phyloP scores from a whole-genome alignment of 108 stramenopile genomes.

The Phaeodactylum tricornutum region DNA sequence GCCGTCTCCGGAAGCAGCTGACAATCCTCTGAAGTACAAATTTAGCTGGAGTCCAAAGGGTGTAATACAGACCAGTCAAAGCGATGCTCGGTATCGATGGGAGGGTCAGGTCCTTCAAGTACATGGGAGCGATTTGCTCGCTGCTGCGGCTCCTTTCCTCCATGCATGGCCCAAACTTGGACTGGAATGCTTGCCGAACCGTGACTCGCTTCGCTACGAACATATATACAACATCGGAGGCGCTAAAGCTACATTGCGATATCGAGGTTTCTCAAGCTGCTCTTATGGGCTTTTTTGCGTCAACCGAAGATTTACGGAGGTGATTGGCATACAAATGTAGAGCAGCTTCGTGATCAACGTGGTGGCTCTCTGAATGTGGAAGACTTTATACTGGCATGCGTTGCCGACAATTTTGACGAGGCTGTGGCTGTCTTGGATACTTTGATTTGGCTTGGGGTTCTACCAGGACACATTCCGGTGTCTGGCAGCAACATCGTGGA shows the following conservation, averaged over 20 bases:
- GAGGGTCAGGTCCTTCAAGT: conserved; percentile 18
- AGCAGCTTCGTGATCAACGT: not conserved
- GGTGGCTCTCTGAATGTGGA: conserved; percentile 3
- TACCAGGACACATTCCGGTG: conserved; percentile 11
- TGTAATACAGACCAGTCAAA: conserved; percentile 60
- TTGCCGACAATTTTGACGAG: conserved; percentile 22
- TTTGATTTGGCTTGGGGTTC: conserved; percentile 36
- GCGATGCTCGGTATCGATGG: conserved; percentile 49
- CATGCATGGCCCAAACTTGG: conserved; percentile 45
- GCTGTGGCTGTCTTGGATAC: conserved; percentile 21
- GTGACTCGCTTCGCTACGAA: conserved; percentile 60
- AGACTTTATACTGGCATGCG: conserved; percentile 33
- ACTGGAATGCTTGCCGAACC: conserved; percentile 76
- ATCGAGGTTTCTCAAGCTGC: conserved; percentile 62
- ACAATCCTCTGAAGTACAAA: conserved; percentile 81
- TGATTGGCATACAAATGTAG: conserved; percentile 5
- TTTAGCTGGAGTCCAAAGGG: conserved; percentile 87
- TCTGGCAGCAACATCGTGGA: conserved; percentile 28
- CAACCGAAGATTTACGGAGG: too few species aligned
- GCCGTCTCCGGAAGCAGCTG: conserved; percentile 66
- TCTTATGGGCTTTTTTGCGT: too few species aligned
- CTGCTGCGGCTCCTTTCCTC: conserved; percentile 31
- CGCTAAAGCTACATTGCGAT: conserved; percentile 79
- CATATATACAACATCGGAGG: conserved; percentile 60
- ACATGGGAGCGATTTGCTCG: conserved; percentile 37